Evolutionary conservation across 179 eudicot genomes (phyloP).

Genomic region (Beta lomatogona): DNA sequence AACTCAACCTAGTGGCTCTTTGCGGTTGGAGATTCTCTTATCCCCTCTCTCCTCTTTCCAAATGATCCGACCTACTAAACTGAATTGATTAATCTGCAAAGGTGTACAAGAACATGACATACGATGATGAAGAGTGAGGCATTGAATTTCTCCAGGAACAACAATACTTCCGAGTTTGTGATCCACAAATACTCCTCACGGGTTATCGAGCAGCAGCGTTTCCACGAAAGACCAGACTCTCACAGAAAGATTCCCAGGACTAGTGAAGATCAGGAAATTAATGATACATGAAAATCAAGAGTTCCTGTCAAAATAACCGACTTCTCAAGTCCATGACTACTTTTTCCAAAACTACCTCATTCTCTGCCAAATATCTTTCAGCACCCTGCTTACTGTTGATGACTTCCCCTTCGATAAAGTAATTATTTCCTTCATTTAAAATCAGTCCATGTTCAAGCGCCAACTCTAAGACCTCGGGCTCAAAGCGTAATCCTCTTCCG

Average conservation of each 20-base stretch:
- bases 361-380: conserved; percentile 58
- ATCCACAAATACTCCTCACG: background rate
- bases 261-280: background rate
- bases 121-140: too few relatives aligned
- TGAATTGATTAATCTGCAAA: too few relatives aligned
- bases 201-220: background rate
- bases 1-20: background rate
- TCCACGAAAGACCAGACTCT: background rate
- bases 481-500: conserved; percentile 78
- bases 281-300: conserved; percentile 16
- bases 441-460: conserved; percentile 77
- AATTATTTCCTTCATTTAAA: conserved; percentile 52
- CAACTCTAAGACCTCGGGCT: conserved; percentile 77
- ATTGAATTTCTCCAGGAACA: background rate
- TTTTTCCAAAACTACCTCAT: conserved; percentile 47
- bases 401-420: conserved; percentile 57
- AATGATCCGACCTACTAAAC: too few relatives aligned
- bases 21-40: too few relatives aligned
- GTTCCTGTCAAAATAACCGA: conserved; percentile 47
- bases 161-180: background rate
- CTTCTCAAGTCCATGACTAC: conserved; percentile 63
- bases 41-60: too few relatives aligned
- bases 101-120: too few relatives aligned
- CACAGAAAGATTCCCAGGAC: conserved; percentile 12
- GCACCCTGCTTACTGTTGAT: conserved; percentile 50